Conservation (phyloP, 2,329 filamentous ascomycete genomes). For the Diaporthe velutina region DNA sequence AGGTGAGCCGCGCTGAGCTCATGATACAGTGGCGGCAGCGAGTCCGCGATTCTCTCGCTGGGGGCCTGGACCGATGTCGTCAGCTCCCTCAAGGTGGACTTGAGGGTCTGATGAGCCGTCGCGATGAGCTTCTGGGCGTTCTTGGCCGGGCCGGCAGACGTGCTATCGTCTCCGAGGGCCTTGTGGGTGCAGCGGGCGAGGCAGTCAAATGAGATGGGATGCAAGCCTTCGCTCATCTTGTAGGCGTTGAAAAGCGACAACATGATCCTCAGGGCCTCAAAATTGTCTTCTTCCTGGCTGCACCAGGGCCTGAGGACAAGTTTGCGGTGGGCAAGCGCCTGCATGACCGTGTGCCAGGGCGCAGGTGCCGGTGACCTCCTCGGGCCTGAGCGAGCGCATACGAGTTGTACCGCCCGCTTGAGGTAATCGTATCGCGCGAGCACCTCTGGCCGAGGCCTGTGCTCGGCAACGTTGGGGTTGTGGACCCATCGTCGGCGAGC, state of each 20-base stretch:
- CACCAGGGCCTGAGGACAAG: constrained; percentile 47
- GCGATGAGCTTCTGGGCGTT: constrained; percentile 36
- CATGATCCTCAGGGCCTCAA: constrained; percentile 49
- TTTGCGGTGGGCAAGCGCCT: constrained; percentile 52
- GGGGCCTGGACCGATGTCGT: constrained; percentile 43
- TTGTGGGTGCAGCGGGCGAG: constrained; percentile 53
- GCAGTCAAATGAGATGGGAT: constrained; percentile 52
- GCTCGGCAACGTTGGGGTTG: neutral
- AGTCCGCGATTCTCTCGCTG: constrained; percentile 40
- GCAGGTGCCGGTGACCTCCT: constrained; percentile 37
- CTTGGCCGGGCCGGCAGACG: neutral
- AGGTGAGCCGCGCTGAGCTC: constrained; percentile 60
- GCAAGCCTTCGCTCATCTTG: constrained; percentile 47
- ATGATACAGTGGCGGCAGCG: constrained; percentile 50
- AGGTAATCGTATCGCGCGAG: constrained; percentile 40
- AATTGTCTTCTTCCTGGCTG: constrained; percentile 45
- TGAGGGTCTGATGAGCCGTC: constrained; percentile 39
- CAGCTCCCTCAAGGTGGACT: constrained; percentile 43
- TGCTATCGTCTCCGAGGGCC: constrained; percentile 38
- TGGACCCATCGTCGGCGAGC: constrained; percentile 32
- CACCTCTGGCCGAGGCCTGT: constrained; percentile 19
- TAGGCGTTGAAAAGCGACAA: constrained; percentile 48
- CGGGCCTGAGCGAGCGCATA: constrained; percentile 45
- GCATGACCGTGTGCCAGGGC: constrained; percentile 59
- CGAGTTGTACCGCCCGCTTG: constrained; percentile 53